Evolutionary conservation across 2,329 filamentous ascomycete genomes (phyloP), one percentile per base, ranked within the genome.

Genomic region (Pseudodiploospora longispora): DNA sequence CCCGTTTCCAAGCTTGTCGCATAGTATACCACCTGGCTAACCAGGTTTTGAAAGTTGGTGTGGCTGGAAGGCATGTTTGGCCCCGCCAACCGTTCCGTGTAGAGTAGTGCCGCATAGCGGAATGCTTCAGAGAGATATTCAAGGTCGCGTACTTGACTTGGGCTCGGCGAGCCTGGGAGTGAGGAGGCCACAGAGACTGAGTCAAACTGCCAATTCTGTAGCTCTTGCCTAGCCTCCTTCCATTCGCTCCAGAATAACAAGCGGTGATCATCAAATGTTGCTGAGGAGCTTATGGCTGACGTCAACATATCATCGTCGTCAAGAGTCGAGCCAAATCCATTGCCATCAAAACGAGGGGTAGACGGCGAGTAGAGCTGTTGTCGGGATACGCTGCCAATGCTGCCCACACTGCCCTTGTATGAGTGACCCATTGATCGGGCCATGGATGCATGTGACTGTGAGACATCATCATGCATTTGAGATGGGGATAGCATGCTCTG

Each of bases 101-200:
- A 96, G 8, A 96, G 75, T 31, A 96, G 74, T 0, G 89, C 90
- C 0, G 89, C 83, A 62, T 93, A 89, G 12, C 90, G 85, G 72
- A 95, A 96, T 8, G 85, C 85, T 62, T 95, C 88, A 19, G 87
- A 94, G 41, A 95, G 83, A 55, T 89, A 86, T 31, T 82, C 76
- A 8, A 95, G 72, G 51, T 94, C 88, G 27, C 80, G 73, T 2
- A 85, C 67, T 59, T 93, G 85, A 6, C 74, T 73, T 7, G 76
- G 68, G 0, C 76, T 75, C 2, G 75, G 69, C 3, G 64, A 59
- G 37, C 65, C 64, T 10, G 74, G 72, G 8, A 81, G 67, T 6
- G 71, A 74, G 4, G 71, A 62, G 10, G 71, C 64, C 8, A 80
- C 62, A 6, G 73, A 66, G 6, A 69, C 61, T 0, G 75, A 62